phyloP scores from a whole-genome alignment of 2,329 filamentous ascomycete genomes.

The Claviceps pusilla region DNA sequence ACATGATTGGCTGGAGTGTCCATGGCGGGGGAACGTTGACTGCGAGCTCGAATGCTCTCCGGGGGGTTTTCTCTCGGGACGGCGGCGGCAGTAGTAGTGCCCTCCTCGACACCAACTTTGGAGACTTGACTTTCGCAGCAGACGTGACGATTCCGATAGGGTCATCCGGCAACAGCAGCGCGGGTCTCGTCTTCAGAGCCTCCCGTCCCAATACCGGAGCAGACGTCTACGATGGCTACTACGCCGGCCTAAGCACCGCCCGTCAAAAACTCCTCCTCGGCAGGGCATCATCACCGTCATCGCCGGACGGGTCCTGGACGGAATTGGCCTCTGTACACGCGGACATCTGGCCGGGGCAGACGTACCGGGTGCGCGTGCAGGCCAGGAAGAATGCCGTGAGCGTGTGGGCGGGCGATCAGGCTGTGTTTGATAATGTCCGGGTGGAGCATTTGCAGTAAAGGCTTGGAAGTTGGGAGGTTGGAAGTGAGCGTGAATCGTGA shows the following conservation, averaged over 20 bases:
- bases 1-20: constrained; percentile 22
- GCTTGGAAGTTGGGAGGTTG: no score
- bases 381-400: constrained; percentile 6
- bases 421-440: constrained; percentile 10
- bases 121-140: constrained; percentile 17
- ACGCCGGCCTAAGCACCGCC: constrained; percentile 15
- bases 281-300: constrained; percentile 1
- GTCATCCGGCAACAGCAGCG: constrained; percentile 6
- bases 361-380: constrained; percentile 6
- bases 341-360: constrained; percentile 2
- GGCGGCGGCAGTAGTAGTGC: constrained; percentile 13
- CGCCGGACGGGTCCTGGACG: constrained; percentile 3
- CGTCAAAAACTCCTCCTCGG: constrained; percentile 12
- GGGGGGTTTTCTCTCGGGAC: constrained; percentile 4
- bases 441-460: constrained; percentile 1
- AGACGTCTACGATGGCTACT: constrained; percentile 12
- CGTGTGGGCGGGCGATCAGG: constrained; percentile 7
- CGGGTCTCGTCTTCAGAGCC: constrained; percentile 23
- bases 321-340: constrained; percentile 3
- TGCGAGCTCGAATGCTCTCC: constrained; percentile 9
- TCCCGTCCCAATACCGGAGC: constrained; percentile 7
- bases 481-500: not conserved
- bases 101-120: constrained; percentile 23
- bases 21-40: constrained; percentile 10
- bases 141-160: constrained; percentile 10